Evolutionary conservation across 768 basidiomycete species (phyloP).

Genomic region (Gymnopilus junonius): DNA sequence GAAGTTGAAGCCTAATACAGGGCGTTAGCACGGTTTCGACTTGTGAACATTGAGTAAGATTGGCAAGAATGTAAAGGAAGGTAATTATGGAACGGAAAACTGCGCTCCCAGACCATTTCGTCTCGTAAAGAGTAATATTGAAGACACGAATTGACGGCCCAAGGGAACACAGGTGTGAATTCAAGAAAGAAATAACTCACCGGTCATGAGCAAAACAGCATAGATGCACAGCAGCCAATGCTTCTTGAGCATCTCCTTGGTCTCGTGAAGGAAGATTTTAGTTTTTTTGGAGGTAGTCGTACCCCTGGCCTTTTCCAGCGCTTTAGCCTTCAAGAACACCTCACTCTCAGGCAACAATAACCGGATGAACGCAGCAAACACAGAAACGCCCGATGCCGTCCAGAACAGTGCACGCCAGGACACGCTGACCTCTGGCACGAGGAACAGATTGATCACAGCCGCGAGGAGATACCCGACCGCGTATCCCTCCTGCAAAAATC

Average conservation of each 20-base stretch:
- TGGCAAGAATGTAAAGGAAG: neutral
- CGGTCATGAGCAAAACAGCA: slow-evolving; percentile 81
- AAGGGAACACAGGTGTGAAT: neutral
- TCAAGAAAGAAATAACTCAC: slow-evolving; percentile 28
- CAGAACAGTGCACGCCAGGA: slow-evolving; percentile 86
- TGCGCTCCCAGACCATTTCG: neutral
- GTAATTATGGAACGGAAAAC: neutral
- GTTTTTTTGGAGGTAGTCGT: slow-evolving; percentile 62
- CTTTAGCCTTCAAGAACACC: slow-evolving; percentile 71
- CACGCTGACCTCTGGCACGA: slow-evolving; percentile 49
- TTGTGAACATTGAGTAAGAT: neutral
- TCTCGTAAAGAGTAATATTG: too few species aligned
- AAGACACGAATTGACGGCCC: neutral
- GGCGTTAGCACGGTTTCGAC: neutral
- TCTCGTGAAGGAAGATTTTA: slow-evolving; percentile 72
- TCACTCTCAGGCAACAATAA: slow-evolving; percentile 77
- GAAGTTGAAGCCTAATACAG: slow-evolving; percentile 68
- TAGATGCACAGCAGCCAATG: slow-evolving; percentile 89
- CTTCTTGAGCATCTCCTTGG: slow-evolving; percentile 74
- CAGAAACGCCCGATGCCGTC: slow-evolving; percentile 70
- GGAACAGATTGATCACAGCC: slow-evolving; percentile 76
- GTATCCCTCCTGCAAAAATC: slow-evolving; percentile 89
- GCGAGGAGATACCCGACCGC: slow-evolving; percentile 85
- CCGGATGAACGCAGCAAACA: slow-evolving; percentile 71
- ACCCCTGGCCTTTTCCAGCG: slow-evolving; percentile 60